phyloP scores from a whole-genome alignment of 768 basidiomycete species.

The Thelephora ganbajun region DNA sequence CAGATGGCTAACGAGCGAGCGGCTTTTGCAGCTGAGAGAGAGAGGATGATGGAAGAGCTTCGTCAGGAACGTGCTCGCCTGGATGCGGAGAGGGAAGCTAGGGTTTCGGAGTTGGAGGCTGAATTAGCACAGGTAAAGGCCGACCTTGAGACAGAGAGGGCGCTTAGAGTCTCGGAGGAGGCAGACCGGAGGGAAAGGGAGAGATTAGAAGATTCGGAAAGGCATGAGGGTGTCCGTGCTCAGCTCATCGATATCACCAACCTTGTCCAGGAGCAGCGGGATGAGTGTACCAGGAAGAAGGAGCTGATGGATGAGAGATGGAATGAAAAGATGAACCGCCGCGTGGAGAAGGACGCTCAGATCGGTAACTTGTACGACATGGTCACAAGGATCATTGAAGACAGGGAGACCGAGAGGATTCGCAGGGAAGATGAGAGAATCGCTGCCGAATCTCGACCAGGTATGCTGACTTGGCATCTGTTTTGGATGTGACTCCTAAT shows the following conservation, averaged over 20 bases:
- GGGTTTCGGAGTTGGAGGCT: constrained; percentile 13
- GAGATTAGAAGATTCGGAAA: constrained; percentile 39
- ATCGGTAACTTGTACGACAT: constrained; percentile 46
- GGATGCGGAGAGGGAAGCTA: constrained; percentile 12
- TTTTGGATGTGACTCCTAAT: constrained; percentile 6
- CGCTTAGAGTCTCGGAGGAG: constrained; percentile 42
- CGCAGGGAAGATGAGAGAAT: constrained; percentile 38
- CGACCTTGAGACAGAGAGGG: constrained; percentile 52
- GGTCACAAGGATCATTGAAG: constrained; percentile 41
- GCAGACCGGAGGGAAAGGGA: constrained; percentile 50
- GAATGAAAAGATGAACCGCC: constrained; percentile 44
- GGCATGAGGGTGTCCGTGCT: constrained; percentile 41
- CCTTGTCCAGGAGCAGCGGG: constrained; percentile 52
- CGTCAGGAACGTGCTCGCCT: constrained; percentile 31
- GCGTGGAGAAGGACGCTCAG: constrained; percentile 43
- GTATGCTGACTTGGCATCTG: constrained; percentile 21
- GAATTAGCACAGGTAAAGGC: constrained; percentile 10
- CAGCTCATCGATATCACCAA: constrained; percentile 65
- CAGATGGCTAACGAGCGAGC: constrained; percentile 43
- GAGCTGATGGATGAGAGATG: constrained; percentile 46
- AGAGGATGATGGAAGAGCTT: constrained; percentile 31
- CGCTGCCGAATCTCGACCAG: constrained; percentile 40
- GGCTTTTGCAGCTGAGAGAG: constrained; percentile 37
- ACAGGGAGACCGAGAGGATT: constrained; percentile 36
- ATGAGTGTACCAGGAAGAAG: constrained; percentile 45